A percentile compares a stretch with the other conserved stretches of the same genome.
phyloP scores from a whole-genome alignment of 1,284 basidiomycete genomes.

The Schizopora paradoxa region DNA sequence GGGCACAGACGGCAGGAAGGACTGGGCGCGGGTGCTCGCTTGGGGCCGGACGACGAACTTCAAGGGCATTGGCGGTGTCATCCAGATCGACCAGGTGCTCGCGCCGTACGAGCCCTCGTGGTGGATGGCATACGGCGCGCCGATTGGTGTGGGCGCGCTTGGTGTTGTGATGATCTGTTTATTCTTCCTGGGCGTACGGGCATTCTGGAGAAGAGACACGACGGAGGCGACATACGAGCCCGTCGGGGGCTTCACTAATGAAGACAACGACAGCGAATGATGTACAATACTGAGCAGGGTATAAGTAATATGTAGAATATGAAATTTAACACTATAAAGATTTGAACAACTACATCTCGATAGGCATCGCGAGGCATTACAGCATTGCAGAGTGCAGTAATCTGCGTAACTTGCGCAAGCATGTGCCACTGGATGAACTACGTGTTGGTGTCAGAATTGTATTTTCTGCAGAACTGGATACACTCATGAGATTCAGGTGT shows the following conservation, averaged over 20 bases:
- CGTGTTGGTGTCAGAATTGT: too few relatives aligned
- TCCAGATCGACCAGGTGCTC: conserved; percentile 82
- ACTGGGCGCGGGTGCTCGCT: conserved; percentile 72
- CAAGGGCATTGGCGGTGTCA: conserved; percentile 74
- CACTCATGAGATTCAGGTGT: too few relatives aligned
- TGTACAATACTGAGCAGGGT: too few relatives aligned
- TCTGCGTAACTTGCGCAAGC: too few relatives aligned
- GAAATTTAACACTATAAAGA: too few relatives aligned
- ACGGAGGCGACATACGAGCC: conserved; percentile 84
- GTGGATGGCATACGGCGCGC: conserved; percentile 68
- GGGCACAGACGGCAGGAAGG: conserved; percentile 62
- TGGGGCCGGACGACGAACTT: conserved; percentile 81
- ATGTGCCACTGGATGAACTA: too few relatives aligned
- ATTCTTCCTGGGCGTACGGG: conserved; percentile 68
- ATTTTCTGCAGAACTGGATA: too few relatives aligned
- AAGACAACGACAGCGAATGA: conserved; percentile 50
- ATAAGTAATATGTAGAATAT: too few relatives aligned
- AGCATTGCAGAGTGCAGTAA: too few relatives aligned
- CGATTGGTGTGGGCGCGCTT: conserved; percentile 48
- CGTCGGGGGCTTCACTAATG: conserved; percentile 66
- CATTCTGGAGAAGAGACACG: conserved; percentile 63
- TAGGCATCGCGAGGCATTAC: too few relatives aligned
- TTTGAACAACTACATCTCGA: too few relatives aligned
- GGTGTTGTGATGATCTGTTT: conserved; percentile 54
- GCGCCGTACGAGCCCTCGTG: conserved; percentile 82